Conservation (phyloP, 1,284 basidiomycete species). For the Uromyces viciae-fabae region DNA sequence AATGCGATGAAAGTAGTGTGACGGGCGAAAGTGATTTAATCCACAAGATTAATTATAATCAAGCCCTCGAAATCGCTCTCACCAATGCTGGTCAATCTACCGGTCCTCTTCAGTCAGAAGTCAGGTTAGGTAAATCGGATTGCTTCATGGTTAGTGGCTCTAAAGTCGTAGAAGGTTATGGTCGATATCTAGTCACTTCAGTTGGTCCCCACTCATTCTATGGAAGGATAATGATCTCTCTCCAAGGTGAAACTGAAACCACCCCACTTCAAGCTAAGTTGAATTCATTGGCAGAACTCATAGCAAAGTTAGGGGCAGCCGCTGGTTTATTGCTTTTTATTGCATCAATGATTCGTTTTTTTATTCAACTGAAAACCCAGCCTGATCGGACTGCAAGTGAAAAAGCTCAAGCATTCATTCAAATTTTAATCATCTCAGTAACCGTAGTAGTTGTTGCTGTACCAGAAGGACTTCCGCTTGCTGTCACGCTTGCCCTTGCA, state of each 20-base stretch:
- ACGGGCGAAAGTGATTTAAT: constrained; percentile 49
- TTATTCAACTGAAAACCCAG: constrained; percentile 46
- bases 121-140: constrained; percentile 38
- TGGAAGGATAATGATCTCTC: constrained; percentile 53
- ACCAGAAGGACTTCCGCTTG: constrained; percentile 48
- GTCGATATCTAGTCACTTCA: constrained; percentile 46
- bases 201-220: constrained; percentile 47
- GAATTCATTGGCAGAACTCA: constrained; percentile 46
- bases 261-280: constrained; percentile 63
- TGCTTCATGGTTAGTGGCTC: constrained; percentile 47
- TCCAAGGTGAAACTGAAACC: constrained; percentile 74
- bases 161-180: constrained; percentile 48
- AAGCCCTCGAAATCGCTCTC: constrained; percentile 13
- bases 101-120: neutral
- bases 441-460: constrained; percentile 48
- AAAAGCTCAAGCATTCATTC: constrained; percentile 47
- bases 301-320: constrained; percentile 47
- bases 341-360: constrained; percentile 47
- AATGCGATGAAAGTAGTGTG: constrained; percentile 48
- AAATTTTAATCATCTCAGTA: constrained; percentile 47
- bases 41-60: constrained; percentile 40
- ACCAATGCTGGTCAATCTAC: constrained; percentile 8
- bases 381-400: constrained; percentile 46
- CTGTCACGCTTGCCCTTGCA: constrained; percentile 48
- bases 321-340: constrained; percentile 47